Conservation (phyloP, 1,284 basidiomycete genomes). For the Phylloporus gajari region DNA sequence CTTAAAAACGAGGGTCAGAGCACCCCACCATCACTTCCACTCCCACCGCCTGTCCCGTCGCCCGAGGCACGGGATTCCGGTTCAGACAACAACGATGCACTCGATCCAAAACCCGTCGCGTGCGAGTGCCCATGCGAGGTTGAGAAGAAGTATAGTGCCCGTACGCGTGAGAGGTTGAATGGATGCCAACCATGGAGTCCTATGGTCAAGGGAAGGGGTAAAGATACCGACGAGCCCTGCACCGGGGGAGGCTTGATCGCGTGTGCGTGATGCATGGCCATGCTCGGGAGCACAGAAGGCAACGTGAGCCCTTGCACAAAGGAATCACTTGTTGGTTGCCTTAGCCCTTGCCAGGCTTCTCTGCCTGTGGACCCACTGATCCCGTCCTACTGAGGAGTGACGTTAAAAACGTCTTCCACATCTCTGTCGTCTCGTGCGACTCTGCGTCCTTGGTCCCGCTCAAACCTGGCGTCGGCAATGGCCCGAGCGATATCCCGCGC, state of each 20-base stretch:
- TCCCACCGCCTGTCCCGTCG: slow-evolving; percentile 41
- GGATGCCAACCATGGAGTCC: slow-evolving; percentile 24
- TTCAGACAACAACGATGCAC: slow-evolving; percentile 28
- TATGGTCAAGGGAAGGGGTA: slow-evolving; percentile 36
- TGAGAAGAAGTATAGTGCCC: background rate
- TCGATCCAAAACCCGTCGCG: slow-evolving; percentile 22
- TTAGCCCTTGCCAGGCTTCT: background rate
- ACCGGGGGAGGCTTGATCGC: slow-evolving; percentile 41
- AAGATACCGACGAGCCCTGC: slow-evolving; percentile 36
- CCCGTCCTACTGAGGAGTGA: slow-evolving; percentile 66
- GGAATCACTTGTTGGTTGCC: slow-evolving; percentile 34
- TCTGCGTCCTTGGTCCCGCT: slow-evolving; percentile 54
- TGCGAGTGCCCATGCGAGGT: background rate
- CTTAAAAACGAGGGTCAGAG: slow-evolving; percentile 75
- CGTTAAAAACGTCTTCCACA: slow-evolving; percentile 81
- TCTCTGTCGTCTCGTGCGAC: slow-evolving; percentile 68
- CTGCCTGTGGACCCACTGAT: slow-evolving; percentile 33
- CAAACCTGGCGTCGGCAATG: slow-evolving; percentile 36
- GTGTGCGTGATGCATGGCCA: slow-evolving; percentile 5
- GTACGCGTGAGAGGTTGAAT: slow-evolving; percentile 9
- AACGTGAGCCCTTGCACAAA: slow-evolving; percentile 51
- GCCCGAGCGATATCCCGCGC: slow-evolving; percentile 36
- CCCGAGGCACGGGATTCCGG: slow-evolving; percentile 49
- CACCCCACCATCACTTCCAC: slow-evolving; percentile 40
- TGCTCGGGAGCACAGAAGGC: slow-evolving; percentile 7